These are phyloP conservation scores for Saccharomyces paradoxus DNA, from an alignment of 805 yeast species.

Conservation along the genomic window DNA sequence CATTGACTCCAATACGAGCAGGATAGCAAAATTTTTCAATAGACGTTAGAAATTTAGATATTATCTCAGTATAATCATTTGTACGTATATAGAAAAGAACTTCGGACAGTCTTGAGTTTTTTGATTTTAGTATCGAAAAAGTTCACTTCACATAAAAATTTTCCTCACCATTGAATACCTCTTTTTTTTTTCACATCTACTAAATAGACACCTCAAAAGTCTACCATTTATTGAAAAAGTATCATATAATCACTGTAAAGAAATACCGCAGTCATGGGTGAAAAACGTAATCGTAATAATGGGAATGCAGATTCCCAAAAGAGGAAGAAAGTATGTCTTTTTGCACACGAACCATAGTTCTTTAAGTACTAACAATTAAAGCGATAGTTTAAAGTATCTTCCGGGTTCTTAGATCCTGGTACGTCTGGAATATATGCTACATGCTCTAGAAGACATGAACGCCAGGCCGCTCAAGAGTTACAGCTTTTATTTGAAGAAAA, in stretches of 20 bases:
- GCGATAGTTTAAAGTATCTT: conserved; percentile 24
- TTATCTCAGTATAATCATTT: not conserved
- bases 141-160: not conserved
- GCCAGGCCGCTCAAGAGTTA: conserved; percentile 68
- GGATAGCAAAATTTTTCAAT: conserved; percentile 22
- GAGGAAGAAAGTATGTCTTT: conserved; percentile 9
- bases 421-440: conserved; percentile 86
- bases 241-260: not conserved
- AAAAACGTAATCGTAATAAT: not conserved
- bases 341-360: not conserved
- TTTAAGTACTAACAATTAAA: not conserved
- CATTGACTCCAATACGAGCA: conserved; percentile 11
- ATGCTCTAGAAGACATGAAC: conserved; percentile 74
- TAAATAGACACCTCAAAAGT: not conserved
- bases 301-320: conserved; percentile 1
- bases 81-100: not conserved
- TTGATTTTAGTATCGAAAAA: not conserved
- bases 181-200: not conserved
- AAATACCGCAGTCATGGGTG: not conserved
- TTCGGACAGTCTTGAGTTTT: not conserved
- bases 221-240: not conserved
- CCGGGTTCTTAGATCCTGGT: conserved; percentile 58
- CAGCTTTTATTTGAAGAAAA: conserved; percentile 49
- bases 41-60: conserved; percentile 10
- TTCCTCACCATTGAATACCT: not conserved